Percentiles rank a stretch among this genome's conserved stretches.
phyloP scores from a whole-genome alignment of 1,284 basidiomycete genomes.

The Vanrija sp. region DNA sequence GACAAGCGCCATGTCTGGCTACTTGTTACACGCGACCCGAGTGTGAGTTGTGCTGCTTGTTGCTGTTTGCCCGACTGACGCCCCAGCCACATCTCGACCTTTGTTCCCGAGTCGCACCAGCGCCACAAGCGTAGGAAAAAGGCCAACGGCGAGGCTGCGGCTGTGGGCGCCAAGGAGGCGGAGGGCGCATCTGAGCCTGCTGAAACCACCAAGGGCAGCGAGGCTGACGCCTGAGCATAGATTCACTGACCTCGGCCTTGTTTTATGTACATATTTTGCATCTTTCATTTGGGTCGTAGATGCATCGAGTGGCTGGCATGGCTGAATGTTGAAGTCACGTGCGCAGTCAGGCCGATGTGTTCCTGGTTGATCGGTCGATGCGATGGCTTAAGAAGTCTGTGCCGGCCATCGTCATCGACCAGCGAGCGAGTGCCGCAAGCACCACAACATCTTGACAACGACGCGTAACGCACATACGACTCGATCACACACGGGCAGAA shows the following conservation, averaged over 20 bases:
- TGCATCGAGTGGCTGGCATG: too few species aligned
- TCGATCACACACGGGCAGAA: too few species aligned
- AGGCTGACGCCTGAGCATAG: background rate
- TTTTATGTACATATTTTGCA: too few species aligned
- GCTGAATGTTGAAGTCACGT: too few species aligned
- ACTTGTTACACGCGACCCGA: slow-evolving; percentile 76
- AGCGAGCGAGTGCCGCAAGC: too few species aligned
- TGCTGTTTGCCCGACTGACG: background rate
- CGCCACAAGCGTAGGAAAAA: slow-evolving; percentile 23
- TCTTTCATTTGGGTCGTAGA: too few species aligned
- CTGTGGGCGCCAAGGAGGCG: background rate
- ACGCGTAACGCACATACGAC: too few species aligned
- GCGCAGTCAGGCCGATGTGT: too few species aligned
- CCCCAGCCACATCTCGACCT: slow-evolving; percentile 26
- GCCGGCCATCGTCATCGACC: too few species aligned
- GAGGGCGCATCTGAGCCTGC: background rate
- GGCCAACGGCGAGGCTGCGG: slow-evolving; percentile 6
- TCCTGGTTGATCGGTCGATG: too few species aligned
- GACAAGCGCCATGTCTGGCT: slow-evolving; percentile 83
- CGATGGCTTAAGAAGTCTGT: too few species aligned
- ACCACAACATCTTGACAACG: too few species aligned
- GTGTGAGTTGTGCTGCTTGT: slow-evolving; percentile 62
- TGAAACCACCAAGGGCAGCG: background rate
- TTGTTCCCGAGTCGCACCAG: slow-evolving; percentile 29
- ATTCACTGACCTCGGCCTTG: background rate